Percentiles rank a stretch among this genome's conserved stretches.
Evolutionary conservation across 139 green algal genomes (phyloP).

Genomic region (Pseudopediastrum boryanum): DNA sequence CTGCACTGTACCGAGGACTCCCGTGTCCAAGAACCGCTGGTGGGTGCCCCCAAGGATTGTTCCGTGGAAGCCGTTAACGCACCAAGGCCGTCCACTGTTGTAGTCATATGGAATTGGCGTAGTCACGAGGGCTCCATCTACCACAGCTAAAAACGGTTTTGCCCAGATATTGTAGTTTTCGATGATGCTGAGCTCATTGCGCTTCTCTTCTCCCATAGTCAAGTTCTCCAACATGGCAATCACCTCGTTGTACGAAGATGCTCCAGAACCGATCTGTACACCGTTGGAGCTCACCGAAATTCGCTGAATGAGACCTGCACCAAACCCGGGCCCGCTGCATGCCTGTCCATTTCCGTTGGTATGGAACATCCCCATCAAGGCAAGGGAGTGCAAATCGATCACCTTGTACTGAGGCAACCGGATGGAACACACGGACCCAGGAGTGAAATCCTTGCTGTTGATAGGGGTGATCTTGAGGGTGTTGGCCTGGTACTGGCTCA

Average conservation of each 20-base stretch:
- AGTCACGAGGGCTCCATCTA: too few relatives aligned
- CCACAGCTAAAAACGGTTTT: too few relatives aligned
- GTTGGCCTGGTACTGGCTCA: background rate
- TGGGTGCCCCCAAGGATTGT: background rate
- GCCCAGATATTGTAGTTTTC: background rate
- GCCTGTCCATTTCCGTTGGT: background rate
- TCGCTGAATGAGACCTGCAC: background rate
- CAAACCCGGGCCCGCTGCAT: background rate
- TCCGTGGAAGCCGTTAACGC: too few relatives aligned
- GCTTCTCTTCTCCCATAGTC: background rate
- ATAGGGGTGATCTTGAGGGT: background rate
- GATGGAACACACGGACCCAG: background rate
- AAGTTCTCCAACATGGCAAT: background rate
- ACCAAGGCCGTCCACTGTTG: too few relatives aligned
- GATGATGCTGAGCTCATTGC: background rate
- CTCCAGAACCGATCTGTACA: background rate
- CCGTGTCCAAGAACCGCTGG: slow-evolving; percentile 6
- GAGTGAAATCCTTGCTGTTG: background rate
- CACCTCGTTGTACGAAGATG: background rate
- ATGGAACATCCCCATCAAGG: too few relatives aligned
- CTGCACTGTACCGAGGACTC: background rate
- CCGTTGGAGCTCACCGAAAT: background rate
- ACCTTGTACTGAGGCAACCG: background rate
- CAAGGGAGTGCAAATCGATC: too few relatives aligned
- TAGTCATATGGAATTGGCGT: too few relatives aligned